These are phyloP conservation scores for Quercus dentata DNA, from an alignment of 306 rosid genomes.

Conservation along the genomic window DNA sequence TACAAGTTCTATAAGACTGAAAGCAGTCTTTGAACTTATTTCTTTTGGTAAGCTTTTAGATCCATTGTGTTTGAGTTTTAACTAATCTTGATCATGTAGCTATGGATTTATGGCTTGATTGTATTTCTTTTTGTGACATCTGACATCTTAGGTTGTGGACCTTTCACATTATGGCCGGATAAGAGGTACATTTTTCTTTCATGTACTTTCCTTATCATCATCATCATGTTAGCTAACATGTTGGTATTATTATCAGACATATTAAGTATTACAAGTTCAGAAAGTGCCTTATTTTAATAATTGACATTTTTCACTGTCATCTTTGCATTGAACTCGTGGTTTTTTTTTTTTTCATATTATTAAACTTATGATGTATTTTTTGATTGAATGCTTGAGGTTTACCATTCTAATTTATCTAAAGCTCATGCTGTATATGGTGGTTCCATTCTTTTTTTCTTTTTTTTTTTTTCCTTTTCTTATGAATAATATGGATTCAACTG, in stretches of 20 bases:
- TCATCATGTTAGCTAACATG: too few relatives aligned
- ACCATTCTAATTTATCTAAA: not conserved
- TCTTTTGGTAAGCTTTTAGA: conserved; percentile 8
- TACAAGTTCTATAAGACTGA: not conserved
- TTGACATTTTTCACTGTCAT: not conserved
- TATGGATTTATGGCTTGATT: conserved; percentile 7
- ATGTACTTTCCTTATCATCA: not conserved
- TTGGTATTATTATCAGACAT: not conserved
- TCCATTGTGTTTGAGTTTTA: conserved; percentile 4
- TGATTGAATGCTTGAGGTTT: not conserved
- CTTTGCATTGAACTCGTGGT: not conserved
- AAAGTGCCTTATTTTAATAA: not conserved
- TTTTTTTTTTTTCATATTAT: not conserved
- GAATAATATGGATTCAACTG: conserved; percentile 20
- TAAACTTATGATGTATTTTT: not conserved
- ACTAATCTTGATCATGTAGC: not conserved
- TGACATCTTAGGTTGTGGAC: conserved; percentile 70
- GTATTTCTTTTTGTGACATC: conserved; percentile 5
- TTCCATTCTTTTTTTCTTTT: conserved; percentile 5
- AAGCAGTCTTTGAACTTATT: conserved; percentile 10
- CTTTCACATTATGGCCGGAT: conserved; percentile 94
- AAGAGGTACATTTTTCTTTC: conserved; percentile 62
- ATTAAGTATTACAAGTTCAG: not conserved
- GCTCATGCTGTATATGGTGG: not conserved
- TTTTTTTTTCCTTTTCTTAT: conserved; percentile 1